A percentile compares a stretch with the other conserved stretches of the same genome.
Evolutionary conservation across 2,329 filamentous ascomycete species (phyloP).

Genomic region (Rhynchosporium graminicola): DNA sequence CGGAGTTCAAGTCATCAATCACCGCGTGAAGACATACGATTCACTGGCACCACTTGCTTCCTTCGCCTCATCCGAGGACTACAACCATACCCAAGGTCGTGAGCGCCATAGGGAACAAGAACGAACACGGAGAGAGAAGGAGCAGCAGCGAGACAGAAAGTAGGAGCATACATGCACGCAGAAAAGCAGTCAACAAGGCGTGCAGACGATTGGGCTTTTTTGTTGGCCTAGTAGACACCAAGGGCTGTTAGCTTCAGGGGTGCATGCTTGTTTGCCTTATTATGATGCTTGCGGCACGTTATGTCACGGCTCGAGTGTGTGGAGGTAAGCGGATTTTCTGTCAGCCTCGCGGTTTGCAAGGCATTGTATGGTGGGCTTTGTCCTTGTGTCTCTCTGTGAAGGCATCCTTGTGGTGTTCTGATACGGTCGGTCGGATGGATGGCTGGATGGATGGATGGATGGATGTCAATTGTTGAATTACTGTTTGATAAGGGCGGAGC

Average conservation of each 20-base stretch:
- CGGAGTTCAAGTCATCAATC: slow-evolving; percentile 20
- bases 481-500: neutral
- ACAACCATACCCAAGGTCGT: slow-evolving; percentile 14
- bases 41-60: slow-evolving; percentile 19
- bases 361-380: slow-evolving; percentile 3
- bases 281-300: slow-evolving; percentile 1
- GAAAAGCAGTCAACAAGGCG: neutral
- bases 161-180: neutral
- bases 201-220: slow-evolving; percentile 7
- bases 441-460: neutral
- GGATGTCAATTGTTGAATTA: neutral
- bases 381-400: neutral
- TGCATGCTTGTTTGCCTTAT: neutral
- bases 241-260: slow-evolving; percentile 1
- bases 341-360: neutral
- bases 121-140: neutral
- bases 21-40: slow-evolving; percentile 18
- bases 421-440: neutral
- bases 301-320: neutral
- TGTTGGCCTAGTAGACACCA: slow-evolving; percentile 1
- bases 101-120: neutral
- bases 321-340: neutral
- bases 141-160: neutral
- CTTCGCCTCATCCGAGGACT: slow-evolving; percentile 23
- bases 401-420: neutral